Base-by-base conservation (phyloP, 164 flowering plant species). In the grape (Vitis vinifera) region DNA sequence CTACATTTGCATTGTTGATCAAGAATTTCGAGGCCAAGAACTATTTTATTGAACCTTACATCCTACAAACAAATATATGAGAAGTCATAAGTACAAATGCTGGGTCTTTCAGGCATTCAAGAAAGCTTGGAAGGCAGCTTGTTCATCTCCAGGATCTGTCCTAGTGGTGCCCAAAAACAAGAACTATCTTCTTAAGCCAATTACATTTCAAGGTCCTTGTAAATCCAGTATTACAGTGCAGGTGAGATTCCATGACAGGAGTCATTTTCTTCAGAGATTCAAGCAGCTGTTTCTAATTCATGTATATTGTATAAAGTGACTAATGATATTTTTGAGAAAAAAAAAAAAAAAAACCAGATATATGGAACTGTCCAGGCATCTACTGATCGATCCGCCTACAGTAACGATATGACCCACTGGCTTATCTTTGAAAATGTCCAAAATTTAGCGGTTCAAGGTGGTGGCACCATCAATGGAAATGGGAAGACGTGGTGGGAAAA, bases 201-300 rank as follows among this genome's bases (percentile, higher is more conserved):
- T 83, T 19, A 87, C 59, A 56, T 89, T 92, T 72, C 75, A 79
- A 27, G 97, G 98, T 37, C 98, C 97, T 48, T 94, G 98, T 88
- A 86, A 78, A 61, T 80, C 93, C 48, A 29, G 23, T 51, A 19
- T 86, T 44, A 80, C 76, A 57, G 14, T 91, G n/a, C 78, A 81
- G 91, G 98, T 93, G 19, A 75, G 62, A 53, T 3, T 6, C 29
- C n/a, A 37, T 31, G 9, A 31, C 27, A 57, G 19, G 17, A 15
- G 27, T 57, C 17, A 13, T 15, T 15, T 57, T 17, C 30, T 11
- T 14, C 27, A 9, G 23, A n/a, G 17, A 0, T 3, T 16, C 8
- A n/a, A 6, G 7, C 27, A 15, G 9, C 9, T 57, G 17, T 16
- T 15, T 15, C 60, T 57, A 3, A 4, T 4, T 37, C 44, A 37